phyloP scores from a whole-genome alignment of 2,329 filamentous ascomycete species.

The Cordyceps pruinosa region DNA sequence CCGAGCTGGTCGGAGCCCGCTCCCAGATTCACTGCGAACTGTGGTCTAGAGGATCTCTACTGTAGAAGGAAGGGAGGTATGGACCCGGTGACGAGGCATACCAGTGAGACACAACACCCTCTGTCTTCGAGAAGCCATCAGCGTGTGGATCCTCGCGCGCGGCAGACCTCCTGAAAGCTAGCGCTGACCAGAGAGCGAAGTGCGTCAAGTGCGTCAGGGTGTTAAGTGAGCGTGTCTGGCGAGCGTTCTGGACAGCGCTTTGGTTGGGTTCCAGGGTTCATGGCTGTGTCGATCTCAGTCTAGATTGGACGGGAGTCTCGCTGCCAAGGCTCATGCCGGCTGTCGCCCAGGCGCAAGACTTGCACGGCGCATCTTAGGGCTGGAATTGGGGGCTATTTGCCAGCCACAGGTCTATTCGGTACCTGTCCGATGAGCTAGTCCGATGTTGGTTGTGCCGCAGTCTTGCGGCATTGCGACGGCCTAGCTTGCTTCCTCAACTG shows the following conservation, averaged over 20 bases:
- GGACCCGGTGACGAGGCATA: too few species aligned
- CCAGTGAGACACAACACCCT: too few species aligned
- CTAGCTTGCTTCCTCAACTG: background rate
- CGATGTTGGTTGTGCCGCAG: background rate
- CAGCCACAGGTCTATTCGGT: background rate
- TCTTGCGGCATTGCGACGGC: background rate
- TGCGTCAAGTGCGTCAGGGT: background rate
- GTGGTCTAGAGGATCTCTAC: background rate
- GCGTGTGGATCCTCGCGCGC: slow-evolving; percentile 2
- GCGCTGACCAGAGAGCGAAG: background rate
- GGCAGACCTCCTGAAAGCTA: slow-evolving; percentile 1
- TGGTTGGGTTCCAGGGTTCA: background rate
- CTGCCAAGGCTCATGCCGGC: background rate
- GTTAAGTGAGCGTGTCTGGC: too few species aligned
- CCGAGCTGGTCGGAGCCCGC: background rate
- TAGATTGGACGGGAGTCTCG: background rate
- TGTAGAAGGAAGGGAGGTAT: too few species aligned
- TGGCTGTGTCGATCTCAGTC: background rate
- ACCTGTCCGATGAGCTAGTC: slow-evolving; percentile 5
- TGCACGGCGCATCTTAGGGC: background rate
- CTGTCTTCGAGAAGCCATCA: background rate
- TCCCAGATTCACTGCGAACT: background rate
- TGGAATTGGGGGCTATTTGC: background rate
- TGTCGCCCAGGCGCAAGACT: background rate
- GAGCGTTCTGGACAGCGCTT: too few species aligned